These are phyloP conservation scores for Fusarium sp. DNA, from an alignment of 2,329 filamentous ascomycete genomes.

Conservation along the genomic window DNA sequence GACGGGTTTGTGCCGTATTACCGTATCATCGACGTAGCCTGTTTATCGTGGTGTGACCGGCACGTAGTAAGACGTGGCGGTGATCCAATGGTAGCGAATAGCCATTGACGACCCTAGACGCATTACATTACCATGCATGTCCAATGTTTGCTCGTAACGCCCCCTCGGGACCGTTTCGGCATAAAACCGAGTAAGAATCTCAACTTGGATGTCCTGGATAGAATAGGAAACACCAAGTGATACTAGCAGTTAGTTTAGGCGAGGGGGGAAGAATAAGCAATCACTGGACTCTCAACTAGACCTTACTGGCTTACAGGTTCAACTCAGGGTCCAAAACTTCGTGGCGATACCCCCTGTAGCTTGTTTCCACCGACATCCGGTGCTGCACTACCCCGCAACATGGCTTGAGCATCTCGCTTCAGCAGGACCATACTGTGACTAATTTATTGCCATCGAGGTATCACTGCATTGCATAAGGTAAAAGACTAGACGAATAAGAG, in stretches of 20 bases:
- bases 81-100: not conserved
- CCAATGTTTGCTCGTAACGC: not conserved
- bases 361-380: not conserved
- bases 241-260: not conserved
- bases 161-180: not conserved
- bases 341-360: not conserved
- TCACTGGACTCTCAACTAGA: not conserved
- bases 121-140: not conserved
- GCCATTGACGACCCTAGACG: not conserved
- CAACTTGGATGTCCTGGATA: not conserved
- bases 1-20: not conserved
- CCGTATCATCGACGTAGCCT: not conserved
- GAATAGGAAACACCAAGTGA: too few relatives aligned
- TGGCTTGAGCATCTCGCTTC: not conserved
- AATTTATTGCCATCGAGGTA: not conserved
- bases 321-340: not conserved
- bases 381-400: not conserved
- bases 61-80: not conserved
- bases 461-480: not conserved
- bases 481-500: not conserved
- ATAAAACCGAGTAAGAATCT: not conserved
- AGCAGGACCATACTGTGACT: not conserved
- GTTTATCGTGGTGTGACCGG: not conserved
- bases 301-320: fast-evolving
- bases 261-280: not conserved